Evolutionary conservation across 345 rosid species (phyloP), one percentile per base, ranked within the genome.

Genomic region (Durio zibethinus): DNA sequence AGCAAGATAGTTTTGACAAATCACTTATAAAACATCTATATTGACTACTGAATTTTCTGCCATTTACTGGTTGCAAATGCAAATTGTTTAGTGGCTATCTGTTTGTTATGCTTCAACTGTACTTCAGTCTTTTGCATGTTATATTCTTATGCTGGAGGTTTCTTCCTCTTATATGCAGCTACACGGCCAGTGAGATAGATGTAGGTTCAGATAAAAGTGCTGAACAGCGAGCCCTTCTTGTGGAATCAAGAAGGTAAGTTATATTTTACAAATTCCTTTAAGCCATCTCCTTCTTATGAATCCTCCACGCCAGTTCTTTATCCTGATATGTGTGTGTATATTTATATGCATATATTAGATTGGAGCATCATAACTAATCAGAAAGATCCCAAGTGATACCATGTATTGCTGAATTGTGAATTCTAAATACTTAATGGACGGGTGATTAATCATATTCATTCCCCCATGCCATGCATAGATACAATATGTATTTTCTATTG

Each of bases 151-250:
- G 14, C 38, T 85, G 2, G 65, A 38, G 40, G 10, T 76, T 73
- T 82, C 29, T 47, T 77, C 25, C 7, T 78, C 31, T 65, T 82
- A 14, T 74, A 29, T 85, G 42, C 88, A 72, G 89, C 81, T 87
- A 75, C 73, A 74, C 85, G 20, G 77, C 86, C n/a, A 80, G 86
- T 52, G 95, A 92, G 83, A n/a, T 86, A 27, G 88, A 90, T 47
- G 43, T 76, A 59, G 81, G 74, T 78, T 88, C 82, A 31, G 91
- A 89, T 61, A 86, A 77, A 77, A 84, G 54, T 75, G 78, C 69
- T n/a, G 94, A 92, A 81, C 94, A 97, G 77, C 94, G 82, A n/a
- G 83, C 94, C 62, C 85, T 92, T 87, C 95, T 89, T 78, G 90
- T 93, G 76, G 92, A 94, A 84, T 89, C 97, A 45, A 90, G 86